Percentiles rank a stretch among this genome's conserved stretches.
phyloP scores from a whole-genome alignment of 2,329 filamentous ascomycete genomes.

The Drechslerella coelobrocha region DNA sequence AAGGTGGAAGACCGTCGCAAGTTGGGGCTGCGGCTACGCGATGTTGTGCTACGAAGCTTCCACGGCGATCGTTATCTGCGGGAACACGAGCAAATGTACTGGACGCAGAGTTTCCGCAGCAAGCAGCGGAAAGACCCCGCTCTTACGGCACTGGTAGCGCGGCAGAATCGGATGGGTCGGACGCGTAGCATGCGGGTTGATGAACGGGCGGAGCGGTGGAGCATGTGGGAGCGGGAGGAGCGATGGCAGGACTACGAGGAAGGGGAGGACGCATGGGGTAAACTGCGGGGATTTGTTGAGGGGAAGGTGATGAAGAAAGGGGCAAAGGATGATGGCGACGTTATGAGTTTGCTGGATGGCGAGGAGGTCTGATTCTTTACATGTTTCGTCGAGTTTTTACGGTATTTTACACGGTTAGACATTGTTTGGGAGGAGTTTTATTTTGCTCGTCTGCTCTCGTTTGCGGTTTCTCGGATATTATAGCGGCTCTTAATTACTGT shows the following conservation, averaged over 20 bases:
- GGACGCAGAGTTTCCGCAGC: conserved; percentile 57
- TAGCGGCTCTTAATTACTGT: too few species aligned
- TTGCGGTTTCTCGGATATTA: too few species aligned
- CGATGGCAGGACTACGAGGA: conserved; percentile 45
- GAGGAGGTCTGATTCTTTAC: conserved; percentile 17
- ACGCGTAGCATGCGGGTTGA: conserved; percentile 46
- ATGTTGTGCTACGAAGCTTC: conserved; percentile 68
- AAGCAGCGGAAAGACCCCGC: conserved; percentile 31
- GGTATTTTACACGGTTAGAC: neutral
- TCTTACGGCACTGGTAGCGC: conserved; percentile 22
- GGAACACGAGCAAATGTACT: conserved; percentile 69
- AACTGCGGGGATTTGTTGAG: conserved; percentile 12
- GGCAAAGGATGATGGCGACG: conserved; percentile 11
- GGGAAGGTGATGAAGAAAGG: conserved; percentile 10
- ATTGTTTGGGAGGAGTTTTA: neutral
- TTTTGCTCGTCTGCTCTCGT: neutral
- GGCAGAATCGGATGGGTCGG: conserved; percentile 40
- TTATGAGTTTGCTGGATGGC: conserved; percentile 31
- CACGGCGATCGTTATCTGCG: conserved; percentile 67
- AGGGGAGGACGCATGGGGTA: conserved; percentile 27
- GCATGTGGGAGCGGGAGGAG: conserved; percentile 38
- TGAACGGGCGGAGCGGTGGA: conserved; percentile 20
- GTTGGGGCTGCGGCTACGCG: conserved; percentile 67
- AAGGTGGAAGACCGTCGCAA: conserved; percentile 66
- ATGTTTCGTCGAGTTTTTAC: neutral